Conservation (phyloP, 106 monocot genomes). For the Dioscorea dumetorum region DNA sequence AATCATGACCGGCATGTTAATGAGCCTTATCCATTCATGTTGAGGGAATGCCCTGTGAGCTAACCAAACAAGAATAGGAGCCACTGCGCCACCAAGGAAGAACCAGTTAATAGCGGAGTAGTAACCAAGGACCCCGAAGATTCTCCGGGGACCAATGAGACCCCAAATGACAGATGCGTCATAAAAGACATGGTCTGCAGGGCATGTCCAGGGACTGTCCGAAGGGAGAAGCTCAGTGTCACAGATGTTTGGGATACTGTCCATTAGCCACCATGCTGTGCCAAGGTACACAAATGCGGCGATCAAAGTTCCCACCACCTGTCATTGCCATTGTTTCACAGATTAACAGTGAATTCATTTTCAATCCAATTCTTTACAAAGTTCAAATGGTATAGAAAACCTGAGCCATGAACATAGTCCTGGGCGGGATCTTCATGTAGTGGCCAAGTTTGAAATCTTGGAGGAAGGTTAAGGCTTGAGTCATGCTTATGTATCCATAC, state of each 20-base stretch:
- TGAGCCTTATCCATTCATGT: slow-evolving; percentile 57
- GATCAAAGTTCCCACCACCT: slow-evolving; percentile 81
- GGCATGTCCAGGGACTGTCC: slow-evolving; percentile 93
- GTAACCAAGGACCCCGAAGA: slow-evolving; percentile 76
- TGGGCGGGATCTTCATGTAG: slow-evolving; percentile 79
- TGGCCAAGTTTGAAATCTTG: slow-evolving; percentile 75
- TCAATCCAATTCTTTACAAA: not conserved
- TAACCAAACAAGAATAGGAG: slow-evolving; percentile 64
- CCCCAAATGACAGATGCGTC: slow-evolving; percentile 96
- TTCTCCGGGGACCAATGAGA: slow-evolving; percentile 74
- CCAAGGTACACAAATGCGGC: slow-evolving; percentile 65
- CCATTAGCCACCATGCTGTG: slow-evolving; percentile 95
- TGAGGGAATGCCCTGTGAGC: slow-evolving; percentile 60
- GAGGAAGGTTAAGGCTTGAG: slow-evolving; percentile 54
- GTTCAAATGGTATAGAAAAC: not conserved
- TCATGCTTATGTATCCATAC: slow-evolving; percentile 80
- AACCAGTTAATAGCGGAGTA: slow-evolving; percentile 81
- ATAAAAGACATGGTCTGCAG: slow-evolving; percentile 76
- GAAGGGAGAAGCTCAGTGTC: slow-evolving; percentile 36
- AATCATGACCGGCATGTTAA: slow-evolving; percentile 78
- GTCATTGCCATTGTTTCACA: not conserved
- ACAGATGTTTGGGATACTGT: slow-evolving; percentile 72
- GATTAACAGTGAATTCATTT: not conserved
- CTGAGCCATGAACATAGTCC: slow-evolving; percentile 80
- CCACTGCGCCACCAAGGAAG: slow-evolving; percentile 73